Conservation (phyloP, 495 filamentous ascomycete genomes). For the Aspergillus saccharolyticus region DNA sequence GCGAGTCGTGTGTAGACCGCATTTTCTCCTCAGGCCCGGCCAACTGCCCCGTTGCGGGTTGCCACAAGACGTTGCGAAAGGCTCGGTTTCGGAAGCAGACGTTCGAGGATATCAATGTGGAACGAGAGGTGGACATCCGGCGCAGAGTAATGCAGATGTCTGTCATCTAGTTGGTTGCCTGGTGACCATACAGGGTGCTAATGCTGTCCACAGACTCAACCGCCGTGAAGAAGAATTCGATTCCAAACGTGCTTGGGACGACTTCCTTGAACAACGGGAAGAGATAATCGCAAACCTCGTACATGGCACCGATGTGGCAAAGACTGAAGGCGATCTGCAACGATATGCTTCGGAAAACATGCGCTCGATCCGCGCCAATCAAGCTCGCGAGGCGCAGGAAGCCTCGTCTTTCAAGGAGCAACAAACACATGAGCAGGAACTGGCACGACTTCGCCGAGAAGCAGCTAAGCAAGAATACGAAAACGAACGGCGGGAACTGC, state of each 20-base stretch:
- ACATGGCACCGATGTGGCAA: conserved; percentile 59
- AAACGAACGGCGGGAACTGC: conserved; percentile 56
- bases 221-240: conserved; percentile 86
- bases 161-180: conserved; percentile 3
- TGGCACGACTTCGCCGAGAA: conserved; percentile 49
- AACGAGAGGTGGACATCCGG: conserved; percentile 92
- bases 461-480: conserved; percentile 56
- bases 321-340: conserved; percentile 64
- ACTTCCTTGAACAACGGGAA: conserved; percentile 93
- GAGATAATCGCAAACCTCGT: conserved; percentile 85
- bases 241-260: conserved; percentile 73
- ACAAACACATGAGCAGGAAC: conserved; percentile 67
- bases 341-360: conserved; percentile 65
- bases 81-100: conserved; percentile 79
- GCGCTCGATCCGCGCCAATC: conserved; percentile 52
- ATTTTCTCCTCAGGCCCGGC: conserved; percentile 89
- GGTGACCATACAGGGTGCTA: conserved; percentile 1
- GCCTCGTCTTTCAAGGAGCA: conserved; percentile 49
- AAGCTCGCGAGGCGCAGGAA: conserved; percentile 49
- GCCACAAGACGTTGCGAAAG: conserved; percentile 78
- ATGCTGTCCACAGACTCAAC: conserved; percentile 57
- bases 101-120: conserved; percentile 83
- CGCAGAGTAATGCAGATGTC: conserved; percentile 69
- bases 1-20: conserved; percentile 86
- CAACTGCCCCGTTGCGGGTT: conserved; percentile 84